These are phyloP conservation scores for Metschnikowia dekortorum DNA, from an alignment of 805 yeast genomes.

Conservation along the genomic window DNA sequence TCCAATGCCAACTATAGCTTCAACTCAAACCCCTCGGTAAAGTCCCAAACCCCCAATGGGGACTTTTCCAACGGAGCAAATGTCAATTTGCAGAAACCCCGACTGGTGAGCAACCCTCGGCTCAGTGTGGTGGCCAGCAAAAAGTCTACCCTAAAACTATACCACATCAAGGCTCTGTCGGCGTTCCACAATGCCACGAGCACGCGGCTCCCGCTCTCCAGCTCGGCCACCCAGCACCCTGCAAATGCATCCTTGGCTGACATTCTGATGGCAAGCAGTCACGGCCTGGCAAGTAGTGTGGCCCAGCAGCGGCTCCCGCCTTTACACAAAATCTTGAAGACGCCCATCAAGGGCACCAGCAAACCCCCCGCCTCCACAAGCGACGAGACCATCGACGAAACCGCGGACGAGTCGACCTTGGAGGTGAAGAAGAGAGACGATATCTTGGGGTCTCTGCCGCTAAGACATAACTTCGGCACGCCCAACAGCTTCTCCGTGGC, in stretches of 20 bases:
- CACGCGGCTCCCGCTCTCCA: slow-evolving; percentile 10
- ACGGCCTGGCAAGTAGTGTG: neutral
- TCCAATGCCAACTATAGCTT: no score
- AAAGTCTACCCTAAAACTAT: slow-evolving; percentile 26
- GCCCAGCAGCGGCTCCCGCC: slow-evolving; percentile 27
- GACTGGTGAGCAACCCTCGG: slow-evolving; percentile 5
- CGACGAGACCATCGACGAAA: slow-evolving; percentile 23
- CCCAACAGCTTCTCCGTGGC: slow-evolving; percentile 45
- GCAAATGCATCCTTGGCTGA: neutral
- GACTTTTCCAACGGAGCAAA: slow-evolving; percentile 12
- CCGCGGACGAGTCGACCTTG: slow-evolving; percentile 15
- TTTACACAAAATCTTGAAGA: slow-evolving; percentile 40
- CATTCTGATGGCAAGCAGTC: neutral
- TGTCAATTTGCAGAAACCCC: slow-evolving; percentile 14
- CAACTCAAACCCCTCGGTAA: no score
- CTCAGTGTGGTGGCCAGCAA: slow-evolving; percentile 19
- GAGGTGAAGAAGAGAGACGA: slow-evolving; percentile 16
- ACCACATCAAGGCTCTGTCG: slow-evolving; percentile 34
- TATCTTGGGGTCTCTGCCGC: slow-evolving; percentile 33
- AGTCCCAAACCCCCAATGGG: no score
- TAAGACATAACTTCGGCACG: slow-evolving; percentile 33
- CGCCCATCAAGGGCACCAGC: slow-evolving; percentile 36
- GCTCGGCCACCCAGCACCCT: neutral
- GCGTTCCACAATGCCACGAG: slow-evolving; percentile 23
- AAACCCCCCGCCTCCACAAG: slow-evolving; percentile 18